Evolutionary conservation across 352 stramenopile species (phyloP), one percentile per base, ranked within the genome.

Genomic region (Poterioochromonas sp.): DNA sequence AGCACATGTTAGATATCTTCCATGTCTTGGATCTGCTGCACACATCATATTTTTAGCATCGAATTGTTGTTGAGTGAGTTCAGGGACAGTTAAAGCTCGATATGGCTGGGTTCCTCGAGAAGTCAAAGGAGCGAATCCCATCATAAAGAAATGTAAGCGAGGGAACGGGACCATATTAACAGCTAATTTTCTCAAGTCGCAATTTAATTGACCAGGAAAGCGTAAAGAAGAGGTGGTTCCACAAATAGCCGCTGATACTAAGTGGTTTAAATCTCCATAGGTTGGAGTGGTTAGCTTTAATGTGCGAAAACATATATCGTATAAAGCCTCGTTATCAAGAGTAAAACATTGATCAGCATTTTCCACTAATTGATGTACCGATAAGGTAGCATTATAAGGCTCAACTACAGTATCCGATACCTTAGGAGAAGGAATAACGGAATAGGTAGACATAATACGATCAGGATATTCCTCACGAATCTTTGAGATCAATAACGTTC

Each of bases 41-140:
- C 94, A 98, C 96, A 99, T 99, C 96, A 99, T 99, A 86, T 98
- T 99, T 88, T 98, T 98, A 40, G 95, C 93, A 84, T 99, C 96
- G 82, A 99, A 99, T 81, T 95, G 91, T 85, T 98, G 94, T 83
- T 97, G 88, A 43, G 96, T 99, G 53, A 99, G 86, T 87, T 99
- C 96, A 12, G 95, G 93, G 1, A 99, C 96, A 35, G 93, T 97
- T 73, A 98, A 84, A 37, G 91, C 91, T 82, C 94, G 93, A 90
- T 98, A 99, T 84, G 98, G 91, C 88, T 98, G 93, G 73, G 93
- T 98, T 73, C 90, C 91, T 82, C 87, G 88, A 73, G 91, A 94
- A 18, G 93, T 99, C 74, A 99, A 83, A 47, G 96, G 96, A 54
- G 96, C 95, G 81, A 98, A 99, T 84, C 94, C 94, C 82, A 98